Conservation (phyloP, 768 basidiomycete species). For the Hortiboletus flavorubellus region DNA sequence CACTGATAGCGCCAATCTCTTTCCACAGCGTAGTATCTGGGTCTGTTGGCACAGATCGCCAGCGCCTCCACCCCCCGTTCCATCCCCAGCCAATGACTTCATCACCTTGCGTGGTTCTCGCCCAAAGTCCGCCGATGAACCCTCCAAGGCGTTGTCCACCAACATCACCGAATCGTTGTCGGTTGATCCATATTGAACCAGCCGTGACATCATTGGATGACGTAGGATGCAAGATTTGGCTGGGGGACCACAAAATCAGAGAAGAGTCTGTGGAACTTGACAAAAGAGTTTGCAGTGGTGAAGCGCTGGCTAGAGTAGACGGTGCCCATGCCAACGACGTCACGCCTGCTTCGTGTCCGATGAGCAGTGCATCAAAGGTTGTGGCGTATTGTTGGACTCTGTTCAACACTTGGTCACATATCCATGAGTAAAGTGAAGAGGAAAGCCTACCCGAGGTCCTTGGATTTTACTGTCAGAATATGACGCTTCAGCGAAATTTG, state of each 20-base stretch:
- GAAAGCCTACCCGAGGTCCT: slow-evolving; percentile 17
- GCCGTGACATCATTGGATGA: slow-evolving; percentile 38
- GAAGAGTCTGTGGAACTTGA: slow-evolving; percentile 96
- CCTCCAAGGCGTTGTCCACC: slow-evolving; percentile 89
- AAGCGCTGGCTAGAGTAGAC: slow-evolving; percentile 18
- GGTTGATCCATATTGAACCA: slow-evolving; percentile 81
- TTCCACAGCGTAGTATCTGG: slow-evolving; percentile 54
- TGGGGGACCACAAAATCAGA: slow-evolving; percentile 90
- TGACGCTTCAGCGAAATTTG: slow-evolving; percentile 91
- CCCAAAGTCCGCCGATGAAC: slow-evolving; percentile 91
- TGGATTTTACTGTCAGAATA: slow-evolving; percentile 61
- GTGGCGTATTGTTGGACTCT: slow-evolving; percentile 63
- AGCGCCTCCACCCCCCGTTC: slow-evolving; percentile 92
- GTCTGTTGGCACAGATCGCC: slow-evolving; percentile 46
- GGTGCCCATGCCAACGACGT: slow-evolving; percentile 88
- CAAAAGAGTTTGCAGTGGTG: slow-evolving; percentile 54
- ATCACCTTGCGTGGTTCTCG: slow-evolving; percentile 39
- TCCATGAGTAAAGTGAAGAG: slow-evolving; percentile 24
- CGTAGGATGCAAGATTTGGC: slow-evolving; percentile 40
- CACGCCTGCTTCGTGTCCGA: slow-evolving; percentile 95
- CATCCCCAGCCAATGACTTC: slow-evolving; percentile 87
- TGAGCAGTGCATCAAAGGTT: slow-evolving; percentile 88
- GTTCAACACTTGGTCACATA: slow-evolving; percentile 2
- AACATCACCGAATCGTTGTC: slow-evolving; percentile 90
- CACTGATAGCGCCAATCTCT: slow-evolving; percentile 77